A percentile compares a stretch with the other conserved stretches of the same genome.
These are phyloP conservation scores for Colletotrichum scovillei DNA, from an alignment of 2,329 filamentous ascomycete species.

Conservation along the genomic window DNA sequence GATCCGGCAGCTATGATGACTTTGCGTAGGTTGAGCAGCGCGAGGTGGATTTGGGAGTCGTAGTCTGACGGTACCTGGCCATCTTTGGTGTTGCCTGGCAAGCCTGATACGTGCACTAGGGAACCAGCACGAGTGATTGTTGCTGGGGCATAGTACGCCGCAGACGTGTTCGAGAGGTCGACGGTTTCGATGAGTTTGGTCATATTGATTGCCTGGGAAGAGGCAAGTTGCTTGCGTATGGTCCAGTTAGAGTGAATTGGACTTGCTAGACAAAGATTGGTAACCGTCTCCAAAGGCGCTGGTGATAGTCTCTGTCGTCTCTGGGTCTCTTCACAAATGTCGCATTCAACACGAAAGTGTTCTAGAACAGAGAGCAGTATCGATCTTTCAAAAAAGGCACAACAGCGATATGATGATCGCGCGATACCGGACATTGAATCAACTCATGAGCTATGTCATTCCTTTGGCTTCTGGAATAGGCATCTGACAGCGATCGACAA, in stretches of 20 bases:
- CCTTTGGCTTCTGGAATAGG: not conserved
- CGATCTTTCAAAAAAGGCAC: not conserved
- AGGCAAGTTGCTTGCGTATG: not conserved
- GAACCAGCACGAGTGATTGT: slow-evolving; percentile 32
- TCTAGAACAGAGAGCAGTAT: not conserved
- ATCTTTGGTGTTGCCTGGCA: slow-evolving; percentile 46
- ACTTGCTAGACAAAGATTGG: not conserved
- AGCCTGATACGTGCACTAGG: slow-evolving; percentile 48
- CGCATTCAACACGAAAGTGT: not conserved
- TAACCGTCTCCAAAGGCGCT: not conserved
- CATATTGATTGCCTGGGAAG: not conserved
- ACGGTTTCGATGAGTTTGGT: not conserved
- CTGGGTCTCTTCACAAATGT: not conserved
- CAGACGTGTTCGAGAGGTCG: slow-evolving; percentile 36
- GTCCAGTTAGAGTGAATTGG: not conserved
- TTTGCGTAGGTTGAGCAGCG: slow-evolving; percentile 50
- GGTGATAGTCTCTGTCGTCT: not conserved
- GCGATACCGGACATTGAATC: not conserved
- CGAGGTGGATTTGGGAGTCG: slow-evolving; percentile 54
- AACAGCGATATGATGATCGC: not conserved
- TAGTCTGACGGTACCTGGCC: slow-evolving; percentile 49
- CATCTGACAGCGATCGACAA: not conserved
- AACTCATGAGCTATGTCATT: not conserved
- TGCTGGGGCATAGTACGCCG: slow-evolving; percentile 39
- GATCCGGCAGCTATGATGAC: slow-evolving; percentile 50